Conservation (phyloP, 2,329 filamentous ascomycete genomes). For the Dactylellina leptospora region DNA sequence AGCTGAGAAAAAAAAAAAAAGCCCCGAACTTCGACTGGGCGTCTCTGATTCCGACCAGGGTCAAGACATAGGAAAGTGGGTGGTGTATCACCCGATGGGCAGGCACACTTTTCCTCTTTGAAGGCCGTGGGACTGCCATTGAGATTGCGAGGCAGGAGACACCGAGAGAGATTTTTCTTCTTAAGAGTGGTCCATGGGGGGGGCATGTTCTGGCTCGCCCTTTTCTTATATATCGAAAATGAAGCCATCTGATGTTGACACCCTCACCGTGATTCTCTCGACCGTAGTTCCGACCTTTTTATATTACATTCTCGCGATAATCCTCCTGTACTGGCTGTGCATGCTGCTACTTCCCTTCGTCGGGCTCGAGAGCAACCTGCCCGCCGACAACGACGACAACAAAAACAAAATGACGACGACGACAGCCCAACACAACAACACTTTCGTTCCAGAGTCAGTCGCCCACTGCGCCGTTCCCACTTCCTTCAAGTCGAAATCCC, state of each 20-base stretch:
- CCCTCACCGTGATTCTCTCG: constrained; percentile 21
- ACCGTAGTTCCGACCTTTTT: constrained; percentile 22
- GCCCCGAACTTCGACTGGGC: constrained; percentile 53
- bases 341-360: constrained; percentile 35
- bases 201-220: neutral
- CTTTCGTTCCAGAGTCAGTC: constrained; percentile 45
- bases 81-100: constrained; percentile 42
- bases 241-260: constrained; percentile 33
- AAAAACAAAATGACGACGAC: constrained; percentile 48
- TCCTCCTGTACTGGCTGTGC: constrained; percentile 15
- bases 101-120: constrained; percentile 45
- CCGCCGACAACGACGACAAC: constrained; percentile 6
- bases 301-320: constrained; percentile 18
- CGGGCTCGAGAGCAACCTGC: constrained; percentile 22
- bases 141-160: constrained; percentile 49
- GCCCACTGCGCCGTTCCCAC: constrained; percentile 37
- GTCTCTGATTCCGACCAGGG: constrained; percentile 37
- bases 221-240: constrained; percentile 28
- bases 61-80: constrained; percentile 8
- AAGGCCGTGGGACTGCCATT: constrained; percentile 43
- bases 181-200: constrained; percentile 24
- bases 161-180: constrained; percentile 33
- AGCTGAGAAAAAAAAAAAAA: constrained; percentile 41
- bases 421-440: constrained; percentile 52
- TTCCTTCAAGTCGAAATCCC: constrained; percentile 11